Percentiles rank a stretch among this genome's conserved stretches.
Conservation (phyloP, 148 eudicot species). For the Fagopyrum tataricum region DNA sequence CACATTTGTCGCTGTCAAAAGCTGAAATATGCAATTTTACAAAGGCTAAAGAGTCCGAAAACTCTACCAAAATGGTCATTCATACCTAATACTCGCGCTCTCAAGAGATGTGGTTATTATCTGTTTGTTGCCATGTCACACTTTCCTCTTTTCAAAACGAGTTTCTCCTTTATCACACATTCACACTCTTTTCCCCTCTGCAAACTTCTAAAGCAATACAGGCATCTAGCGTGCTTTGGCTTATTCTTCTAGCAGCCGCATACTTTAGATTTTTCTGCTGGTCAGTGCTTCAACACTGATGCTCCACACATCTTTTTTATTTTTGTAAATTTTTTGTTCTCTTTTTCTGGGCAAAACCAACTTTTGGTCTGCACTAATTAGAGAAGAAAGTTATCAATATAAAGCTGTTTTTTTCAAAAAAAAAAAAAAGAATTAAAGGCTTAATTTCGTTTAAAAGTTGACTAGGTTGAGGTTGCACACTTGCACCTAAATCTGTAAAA, state of each 20-base stretch:
- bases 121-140: neutral
- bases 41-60: too few relatives aligned
- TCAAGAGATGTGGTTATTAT: neutral
- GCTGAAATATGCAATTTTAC: too few relatives aligned
- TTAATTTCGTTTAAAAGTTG: too few relatives aligned
- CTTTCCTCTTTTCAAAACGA: neutral
- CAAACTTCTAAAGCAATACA: conserved; percentile 13
- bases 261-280: neutral
- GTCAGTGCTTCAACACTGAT: conserved; percentile 3
- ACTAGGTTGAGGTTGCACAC: neutral
- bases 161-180: neutral
- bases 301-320: neutral
- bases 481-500: neutral
- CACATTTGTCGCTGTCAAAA: too few relatives aligned
- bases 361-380: too few relatives aligned
- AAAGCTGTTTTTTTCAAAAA: too few relatives aligned
- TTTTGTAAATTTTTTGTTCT: neutral
- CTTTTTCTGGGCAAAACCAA: too few relatives aligned
- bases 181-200: neutral
- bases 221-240: conserved; percentile 2
- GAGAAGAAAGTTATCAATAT: too few relatives aligned
- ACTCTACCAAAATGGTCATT: too few relatives aligned
- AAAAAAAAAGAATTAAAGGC: too few relatives aligned
- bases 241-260: neutral
- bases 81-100: neutral